Conservation (phyloP, 805 yeast genomes). For the Candida alai region DNA sequence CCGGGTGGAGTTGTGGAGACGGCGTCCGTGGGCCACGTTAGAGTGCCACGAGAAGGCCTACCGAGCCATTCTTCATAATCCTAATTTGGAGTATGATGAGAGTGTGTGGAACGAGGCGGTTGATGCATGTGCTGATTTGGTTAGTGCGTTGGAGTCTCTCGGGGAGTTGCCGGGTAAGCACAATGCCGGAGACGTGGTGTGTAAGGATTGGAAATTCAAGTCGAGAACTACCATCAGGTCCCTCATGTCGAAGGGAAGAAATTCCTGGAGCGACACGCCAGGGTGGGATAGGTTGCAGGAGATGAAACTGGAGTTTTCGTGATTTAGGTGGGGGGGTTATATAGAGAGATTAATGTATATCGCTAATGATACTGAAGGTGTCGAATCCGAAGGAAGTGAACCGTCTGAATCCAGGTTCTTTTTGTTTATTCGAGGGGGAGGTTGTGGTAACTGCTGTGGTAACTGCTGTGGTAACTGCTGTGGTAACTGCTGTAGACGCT, state of each 20-base stretch:
- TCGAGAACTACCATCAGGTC: conserved; percentile 69
- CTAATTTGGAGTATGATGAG: conserved; percentile 62
- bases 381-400: conserved; percentile 24
- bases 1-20: conserved; percentile 81
- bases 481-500: too few species aligned
- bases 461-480: too few species aligned
- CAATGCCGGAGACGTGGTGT: conserved; percentile 79
- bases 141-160: conserved; percentile 79
- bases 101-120: conserved; percentile 73
- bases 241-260: conserved; percentile 73
- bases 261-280: conserved; percentile 73
- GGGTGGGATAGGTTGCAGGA: conserved; percentile 68
- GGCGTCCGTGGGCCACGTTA: conserved; percentile 81
- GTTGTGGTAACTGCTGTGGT: too few species aligned
- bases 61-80: conserved; percentile 62
- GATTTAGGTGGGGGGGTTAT: neutral
- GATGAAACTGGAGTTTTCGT: conserved; percentile 42
- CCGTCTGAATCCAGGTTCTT: conserved; percentile 11
- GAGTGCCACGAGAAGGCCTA: conserved; percentile 85
- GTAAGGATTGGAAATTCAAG: conserved; percentile 89
- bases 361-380: conserved; percentile 19
- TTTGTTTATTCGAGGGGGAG: too few species aligned
- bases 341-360: conserved; percentile 9
- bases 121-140: conserved; percentile 70
- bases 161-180: conserved; percentile 83